Evolutionary conservation across 257 asterid genomes (phyloP).

Genomic region (Euphrasia confusa): DNA sequence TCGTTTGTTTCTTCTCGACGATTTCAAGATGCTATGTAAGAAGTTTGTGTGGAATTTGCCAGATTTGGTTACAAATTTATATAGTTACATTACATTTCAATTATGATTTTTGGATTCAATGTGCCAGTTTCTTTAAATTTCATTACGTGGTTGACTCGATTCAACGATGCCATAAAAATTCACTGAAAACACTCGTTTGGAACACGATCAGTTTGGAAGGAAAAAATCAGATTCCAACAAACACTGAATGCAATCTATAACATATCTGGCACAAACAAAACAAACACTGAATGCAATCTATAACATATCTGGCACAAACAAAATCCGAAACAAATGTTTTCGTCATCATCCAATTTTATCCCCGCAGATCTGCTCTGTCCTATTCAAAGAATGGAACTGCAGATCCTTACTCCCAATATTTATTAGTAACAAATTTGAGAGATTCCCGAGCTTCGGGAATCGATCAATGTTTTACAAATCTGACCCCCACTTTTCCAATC

Average conservation of each 20-base stretch:
- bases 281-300: not conserved
- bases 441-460: conserved; percentile 4
- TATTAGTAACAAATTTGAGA: conserved; percentile 22
- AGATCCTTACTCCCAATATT: conserved; percentile 11
- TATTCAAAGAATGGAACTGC: not conserved
- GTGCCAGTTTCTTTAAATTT: no score
- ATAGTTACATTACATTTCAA: not conserved
- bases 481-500: not conserved
- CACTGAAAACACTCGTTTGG: no score
- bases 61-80: not conserved
- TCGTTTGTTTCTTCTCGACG: not conserved
- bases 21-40: not conserved
- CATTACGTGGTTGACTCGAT: no score
- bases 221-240: not conserved
- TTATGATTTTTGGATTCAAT: no score
- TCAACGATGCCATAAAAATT: no score
- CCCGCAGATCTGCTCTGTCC: no score
- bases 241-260: not conserved
- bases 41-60: not conserved
- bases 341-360: not conserved
- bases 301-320: conserved; percentile 7
- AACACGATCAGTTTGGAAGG: no score
- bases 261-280: not conserved
- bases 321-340: conserved; percentile 11
- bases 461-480: not conserved